These are phyloP conservation scores for Citrullus amarus DNA, from an alignment of 306 rosid genomes.

Conservation along the genomic window DNA sequence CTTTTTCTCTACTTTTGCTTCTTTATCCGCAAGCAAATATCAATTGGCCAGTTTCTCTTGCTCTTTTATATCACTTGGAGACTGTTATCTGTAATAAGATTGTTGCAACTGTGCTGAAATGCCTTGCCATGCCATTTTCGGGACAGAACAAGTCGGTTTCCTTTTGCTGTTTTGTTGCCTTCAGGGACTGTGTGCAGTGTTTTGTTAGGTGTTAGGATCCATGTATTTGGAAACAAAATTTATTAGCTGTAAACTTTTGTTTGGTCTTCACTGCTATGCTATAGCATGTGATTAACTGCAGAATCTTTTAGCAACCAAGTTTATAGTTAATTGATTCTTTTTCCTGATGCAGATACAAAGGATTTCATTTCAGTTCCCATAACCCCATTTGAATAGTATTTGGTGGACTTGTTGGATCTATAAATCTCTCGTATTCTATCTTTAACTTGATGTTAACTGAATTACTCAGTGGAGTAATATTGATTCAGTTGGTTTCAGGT, in stretches of 20 bases:
- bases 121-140: not conserved
- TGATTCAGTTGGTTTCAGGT: not conserved
- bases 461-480: not conserved
- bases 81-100: not conserved
- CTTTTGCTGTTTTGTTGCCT: not conserved
- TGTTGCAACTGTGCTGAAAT: not conserved
- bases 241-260: conserved; percentile 1
- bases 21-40: not conserved
- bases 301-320: not conserved
- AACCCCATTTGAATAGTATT: not conserved
- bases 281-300: conserved; percentile 1
- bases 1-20: not conserved
- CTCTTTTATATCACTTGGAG: not conserved
- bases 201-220: not conserved
- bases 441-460: not conserved
- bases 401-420: not conserved
- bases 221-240: not conserved
- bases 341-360: not conserved
- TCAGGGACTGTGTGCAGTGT: not conserved
- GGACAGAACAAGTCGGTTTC: not conserved
- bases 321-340: not conserved
- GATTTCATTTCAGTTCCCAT: not conserved
- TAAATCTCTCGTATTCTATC: not conserved
- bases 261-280: not conserved
- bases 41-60: not conserved